phyloP scores from a whole-genome alignment of 176 grass and related monocot species.

The Luzula sylvatica region DNA sequence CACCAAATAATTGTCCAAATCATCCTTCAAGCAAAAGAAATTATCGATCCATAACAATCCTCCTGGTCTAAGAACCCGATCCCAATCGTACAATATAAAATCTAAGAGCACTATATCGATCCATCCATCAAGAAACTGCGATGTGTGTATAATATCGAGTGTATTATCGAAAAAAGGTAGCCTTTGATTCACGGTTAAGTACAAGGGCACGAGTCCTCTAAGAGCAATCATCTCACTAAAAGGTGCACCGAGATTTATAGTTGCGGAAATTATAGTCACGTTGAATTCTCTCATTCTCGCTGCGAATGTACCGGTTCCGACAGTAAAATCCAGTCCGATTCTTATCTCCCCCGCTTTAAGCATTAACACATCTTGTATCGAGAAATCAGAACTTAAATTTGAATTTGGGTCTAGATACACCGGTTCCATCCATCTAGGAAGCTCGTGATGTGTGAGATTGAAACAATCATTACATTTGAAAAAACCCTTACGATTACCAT shows the following conservation, averaged over 20 bases:
- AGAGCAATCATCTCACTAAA: conserved; percentile 80
- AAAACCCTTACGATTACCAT: conserved; percentile 48
- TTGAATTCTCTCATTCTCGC: conserved; percentile 61
- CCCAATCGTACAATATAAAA: conserved; percentile 94
- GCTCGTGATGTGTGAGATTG: conserved; percentile 54
- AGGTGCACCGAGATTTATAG: conserved; percentile 64
- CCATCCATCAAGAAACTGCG: conserved; percentile 57
- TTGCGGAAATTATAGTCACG: conserved; percentile 54
- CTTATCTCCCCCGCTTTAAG: conserved; percentile 67
- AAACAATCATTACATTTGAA: conserved; percentile 66
- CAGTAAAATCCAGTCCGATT: conserved; percentile 57
- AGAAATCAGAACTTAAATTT: conserved; percentile 31
- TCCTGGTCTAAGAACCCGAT: conserved; percentile 71
- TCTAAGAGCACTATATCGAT: conserved; percentile 71
- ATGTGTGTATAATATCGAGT: conserved; percentile 76
- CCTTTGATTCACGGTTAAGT: conserved; percentile 48
- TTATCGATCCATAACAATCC: conserved; percentile 43
- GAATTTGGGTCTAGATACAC: conserved; percentile 20
- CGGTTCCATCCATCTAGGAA: conserved; percentile 35
- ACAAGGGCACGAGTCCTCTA: conserved; percentile 60
- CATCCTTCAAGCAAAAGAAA: conserved; percentile 31
- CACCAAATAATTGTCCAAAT: conserved; percentile 34
- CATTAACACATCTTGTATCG: conserved; percentile 54
- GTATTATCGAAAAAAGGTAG: conserved; percentile 92
- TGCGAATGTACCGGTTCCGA: conserved; percentile 77